These are phyloP conservation scores for Eucalyptus tenuipes DNA, from an alignment of 345 rosid species.

Conservation along the genomic window DNA sequence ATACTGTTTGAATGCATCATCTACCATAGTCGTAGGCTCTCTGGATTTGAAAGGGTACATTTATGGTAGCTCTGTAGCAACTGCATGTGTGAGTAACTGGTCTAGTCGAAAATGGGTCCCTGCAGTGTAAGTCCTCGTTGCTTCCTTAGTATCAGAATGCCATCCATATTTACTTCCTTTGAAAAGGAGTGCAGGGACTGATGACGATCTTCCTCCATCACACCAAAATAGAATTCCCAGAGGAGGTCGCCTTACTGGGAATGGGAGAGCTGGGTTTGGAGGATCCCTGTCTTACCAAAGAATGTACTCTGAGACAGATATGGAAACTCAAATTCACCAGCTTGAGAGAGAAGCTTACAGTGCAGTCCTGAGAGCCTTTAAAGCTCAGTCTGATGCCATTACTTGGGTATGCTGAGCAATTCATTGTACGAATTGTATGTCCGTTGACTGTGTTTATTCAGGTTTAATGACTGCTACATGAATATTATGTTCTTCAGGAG, in stretches of 20 bases:
- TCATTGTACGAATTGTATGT: background rate
- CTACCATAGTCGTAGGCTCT: background rate
- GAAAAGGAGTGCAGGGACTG: conserved; percentile 50
- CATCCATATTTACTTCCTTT: background rate
- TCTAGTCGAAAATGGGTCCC: background rate
- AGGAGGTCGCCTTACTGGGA: conserved; percentile 51
- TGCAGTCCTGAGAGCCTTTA: conserved; percentile 77
- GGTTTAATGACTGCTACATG: conserved; percentile 17
- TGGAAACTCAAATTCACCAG: conserved; percentile 85
- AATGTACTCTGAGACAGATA: conserved; percentile 64
- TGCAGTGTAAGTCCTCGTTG: background rate
- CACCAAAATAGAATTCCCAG: conserved; percentile 51
- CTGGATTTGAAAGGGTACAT: background rate
- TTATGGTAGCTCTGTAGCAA: background rate
- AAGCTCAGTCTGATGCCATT: conserved; percentile 93
- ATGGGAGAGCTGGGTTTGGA: conserved; percentile 42
- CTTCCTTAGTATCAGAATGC: background rate
- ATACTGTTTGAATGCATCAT: background rate
- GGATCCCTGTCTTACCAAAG: conserved; percentile 48
- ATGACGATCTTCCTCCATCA: conserved; percentile 78
- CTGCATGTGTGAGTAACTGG: background rate
- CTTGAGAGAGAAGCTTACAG: conserved; percentile 84
- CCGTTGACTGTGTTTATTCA: conserved; percentile 10
- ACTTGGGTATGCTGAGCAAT: conserved; percentile 55
- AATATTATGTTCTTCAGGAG: conserved; percentile 46